phyloP scores from a whole-genome alignment of 2,329 filamentous ascomycete genomes.

The Elsinoe australis region DNA sequence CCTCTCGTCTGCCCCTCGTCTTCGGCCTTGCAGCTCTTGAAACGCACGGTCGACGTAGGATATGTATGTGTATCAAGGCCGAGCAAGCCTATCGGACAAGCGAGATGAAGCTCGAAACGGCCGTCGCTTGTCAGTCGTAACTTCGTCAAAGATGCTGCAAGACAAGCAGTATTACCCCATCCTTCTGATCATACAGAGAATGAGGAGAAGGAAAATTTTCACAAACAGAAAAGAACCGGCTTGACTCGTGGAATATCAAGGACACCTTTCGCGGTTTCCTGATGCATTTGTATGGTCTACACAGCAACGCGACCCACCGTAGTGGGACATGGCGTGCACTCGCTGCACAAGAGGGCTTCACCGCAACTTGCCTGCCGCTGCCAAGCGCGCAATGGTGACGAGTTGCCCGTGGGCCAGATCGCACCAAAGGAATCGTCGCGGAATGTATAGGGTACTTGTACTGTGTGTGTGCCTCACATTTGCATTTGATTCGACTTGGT shows the following conservation, averaged over 20 bases:
- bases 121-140: slow-evolving; percentile 11
- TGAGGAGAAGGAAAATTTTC: slow-evolving; percentile 7
- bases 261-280: not conserved
- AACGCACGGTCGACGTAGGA: not conserved
- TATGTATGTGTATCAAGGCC: slow-evolving; percentile 6
- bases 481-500: not conserved
- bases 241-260: slow-evolving; percentile 10
- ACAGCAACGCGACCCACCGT: not conserved
- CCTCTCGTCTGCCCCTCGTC: not conserved
- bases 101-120: slow-evolving; percentile 4
- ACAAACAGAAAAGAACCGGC: not conserved
- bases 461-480: slow-evolving; percentile 6
- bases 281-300: slow-evolving; percentile 14
- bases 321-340: not conserved
- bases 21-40: slow-evolving; percentile 2
- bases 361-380: slow-evolving; percentile 14
- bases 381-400: not conserved
- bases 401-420: slow-evolving; percentile 4
- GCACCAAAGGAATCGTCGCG: not conserved
- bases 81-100: slow-evolving; percentile 7
- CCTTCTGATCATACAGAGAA: not conserved
- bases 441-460: slow-evolving; percentile 12
- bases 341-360: not conserved
- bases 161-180: not conserved
- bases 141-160: not conserved